Base-by-base conservation (phyloP, 345 rosid genomes). In the Mercurialis annua region DNA sequence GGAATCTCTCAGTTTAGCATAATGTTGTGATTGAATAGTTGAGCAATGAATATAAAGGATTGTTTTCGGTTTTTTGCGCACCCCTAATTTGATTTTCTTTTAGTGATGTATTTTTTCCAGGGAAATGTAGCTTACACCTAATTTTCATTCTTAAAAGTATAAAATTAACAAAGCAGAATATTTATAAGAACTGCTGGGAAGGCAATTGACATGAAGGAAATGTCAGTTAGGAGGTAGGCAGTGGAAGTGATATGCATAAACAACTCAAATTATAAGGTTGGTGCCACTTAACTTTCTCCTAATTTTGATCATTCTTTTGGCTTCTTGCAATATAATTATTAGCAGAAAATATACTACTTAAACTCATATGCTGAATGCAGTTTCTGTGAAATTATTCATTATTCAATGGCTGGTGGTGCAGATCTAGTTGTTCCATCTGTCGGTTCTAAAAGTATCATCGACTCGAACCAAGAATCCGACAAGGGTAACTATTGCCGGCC, bases 281-380 rank as follows among this genome's bases (percentile, higher is more conserved):
- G 82, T 85, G 44, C 72, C 71, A 92, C 98, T 87, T 90, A 90
- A 84, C 72, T 74, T 71, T 80, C 90, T 87, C 89, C 98, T 90
- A 88, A 86, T 71, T 78, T 38, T 65, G 73, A 78, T 87, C 96
- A 84, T 84, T 81, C 96, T 80, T 85, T 90, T 81, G 71, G 80
- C 75, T 81, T 80, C 76, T 71, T 64, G 66, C 65, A 63, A 76
- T 88, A 80, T 66, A 78, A 69, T 81, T 85, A 86, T 77, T 34
- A 50, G 65, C 58, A 27, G 18, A 63, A 20, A 76, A n/a, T 62
- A 68, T 73, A 64, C 86, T 90, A 88, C 85, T 82, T 88, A 88
- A 79, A 71, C 90, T 23, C 76, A 40, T 31, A 40, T 38, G n/a
- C 64, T 12, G 48, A 31, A 26, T 10, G 24, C 74, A 48, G 69